phyloP scores from a whole-genome alignment of 2,329 filamentous ascomycete species.

The Sarocladium strictum region DNA sequence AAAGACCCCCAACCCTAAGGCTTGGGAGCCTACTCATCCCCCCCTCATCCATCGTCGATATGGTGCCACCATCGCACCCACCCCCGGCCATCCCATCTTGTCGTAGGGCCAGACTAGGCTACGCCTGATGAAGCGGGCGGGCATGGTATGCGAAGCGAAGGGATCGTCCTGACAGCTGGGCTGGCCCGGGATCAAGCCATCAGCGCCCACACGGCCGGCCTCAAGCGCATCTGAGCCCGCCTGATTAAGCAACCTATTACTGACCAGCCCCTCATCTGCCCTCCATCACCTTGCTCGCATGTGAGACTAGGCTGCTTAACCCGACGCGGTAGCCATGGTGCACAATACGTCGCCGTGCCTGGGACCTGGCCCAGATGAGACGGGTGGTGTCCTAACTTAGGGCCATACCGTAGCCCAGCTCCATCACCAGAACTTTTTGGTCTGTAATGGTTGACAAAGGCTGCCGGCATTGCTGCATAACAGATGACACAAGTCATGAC shows the following conservation, averaged over 20 bases:
- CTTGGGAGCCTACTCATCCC: too few species aligned
- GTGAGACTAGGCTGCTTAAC: background rate
- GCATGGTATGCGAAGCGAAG: background rate
- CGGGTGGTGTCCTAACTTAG: background rate
- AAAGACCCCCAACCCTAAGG: too few species aligned
- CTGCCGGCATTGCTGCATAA: background rate
- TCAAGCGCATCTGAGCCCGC: too few species aligned
- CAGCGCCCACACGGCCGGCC: background rate
- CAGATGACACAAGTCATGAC: background rate
- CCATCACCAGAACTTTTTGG: background rate
- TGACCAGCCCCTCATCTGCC: background rate
- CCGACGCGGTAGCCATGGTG: background rate
- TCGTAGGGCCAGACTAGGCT: background rate
- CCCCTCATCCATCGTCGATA: background rate
- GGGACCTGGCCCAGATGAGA: background rate
- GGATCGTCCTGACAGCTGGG: background rate
- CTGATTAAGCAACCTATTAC: background rate
- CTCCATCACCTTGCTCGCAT: background rate
- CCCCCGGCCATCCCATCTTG: background rate
- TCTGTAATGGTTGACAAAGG: conserved; percentile 1
- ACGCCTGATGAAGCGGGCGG: background rate
- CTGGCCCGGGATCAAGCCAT: background rate
- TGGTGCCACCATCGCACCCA: background rate
- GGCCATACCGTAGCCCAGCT: background rate
- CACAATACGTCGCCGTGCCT: background rate